Base-by-base conservation (phyloP, 1,284 basidiomycete genomes). In the Amylostereum areolatum region DNA sequence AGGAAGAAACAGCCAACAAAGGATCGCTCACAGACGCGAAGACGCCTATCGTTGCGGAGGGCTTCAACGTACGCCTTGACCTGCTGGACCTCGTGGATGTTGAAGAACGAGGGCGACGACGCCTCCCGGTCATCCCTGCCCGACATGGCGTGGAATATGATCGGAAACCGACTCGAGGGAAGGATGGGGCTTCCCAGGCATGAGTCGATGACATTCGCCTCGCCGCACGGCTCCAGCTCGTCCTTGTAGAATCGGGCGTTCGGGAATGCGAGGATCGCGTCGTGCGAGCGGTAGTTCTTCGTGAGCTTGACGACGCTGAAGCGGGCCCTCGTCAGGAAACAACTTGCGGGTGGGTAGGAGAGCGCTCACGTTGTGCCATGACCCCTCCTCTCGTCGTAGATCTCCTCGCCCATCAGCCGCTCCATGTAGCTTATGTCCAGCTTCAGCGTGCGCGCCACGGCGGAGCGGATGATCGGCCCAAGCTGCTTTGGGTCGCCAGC, bases 81-180 rank as follows among this genome's bases (percentile, higher is more conserved):
- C 45, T 75, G 67, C 0, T 72, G 63, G 0, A 70, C 73, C 56
- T 85, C 82, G 35, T 74, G 71, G 34, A 77, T 68, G 51, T 85
- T 85, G 66, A 83, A 83, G 64, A 81, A 85, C 0, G 82, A 85
- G 0, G 81, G 82, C 0, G 81, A 83, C 0, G 71, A 73, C 3
- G 71, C 72, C 58, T 85, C 81, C 4, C 80, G 73, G 34, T 74
- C 68, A 54, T 85, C 82, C 51, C 77, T 74, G n/a, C 83, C 82
- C 32, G 66, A 56, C 12, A 84, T 68, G 3, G 71, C 70, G 56
- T 83, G 80, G 62, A 85, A 81, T 1, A 85, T 63, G 18, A 84
- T 60, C 0, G 81, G 81, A 64, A 82, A 83, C 4, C 66, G 62
- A 42, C 65, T 67, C 39, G 63, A 72, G 1, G 71, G 72, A 12